These are phyloP conservation scores for Hyaloscypha variabilis DNA, from an alignment of 495 filamentous ascomycete genomes.

Conservation along the genomic window DNA sequence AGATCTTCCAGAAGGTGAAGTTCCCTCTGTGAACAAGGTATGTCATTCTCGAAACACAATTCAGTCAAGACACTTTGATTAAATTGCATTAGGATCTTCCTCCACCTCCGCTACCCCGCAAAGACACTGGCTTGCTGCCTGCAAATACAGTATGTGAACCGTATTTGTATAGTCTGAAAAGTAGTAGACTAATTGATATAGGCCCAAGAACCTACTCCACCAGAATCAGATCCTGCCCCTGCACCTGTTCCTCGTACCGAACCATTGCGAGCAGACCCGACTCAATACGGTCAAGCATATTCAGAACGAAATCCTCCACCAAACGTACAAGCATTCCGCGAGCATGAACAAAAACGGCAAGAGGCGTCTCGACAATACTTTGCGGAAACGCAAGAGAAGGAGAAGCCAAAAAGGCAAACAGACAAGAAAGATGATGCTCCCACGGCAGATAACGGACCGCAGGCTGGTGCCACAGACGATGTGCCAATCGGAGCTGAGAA, in stretches of 20 bases:
- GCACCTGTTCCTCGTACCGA: not conserved
- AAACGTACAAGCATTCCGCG: conserved; percentile 16
- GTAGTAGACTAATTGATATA: not conserved
- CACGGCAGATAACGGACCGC: conserved; percentile 1
- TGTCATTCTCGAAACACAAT: not conserved
- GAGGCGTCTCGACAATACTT: conserved; percentile 13
- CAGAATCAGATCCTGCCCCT: not conserved
- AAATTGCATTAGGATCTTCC: not conserved
- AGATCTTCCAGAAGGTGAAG: not conserved
- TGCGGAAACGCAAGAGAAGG: conserved; percentile 8
- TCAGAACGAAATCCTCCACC: conserved; percentile 18
- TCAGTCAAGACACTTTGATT: too few species aligned
- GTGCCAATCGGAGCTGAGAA: conserved; percentile 19
- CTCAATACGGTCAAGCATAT: conserved; percentile 18
- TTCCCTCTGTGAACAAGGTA: not conserved
- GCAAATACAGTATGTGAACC: not conserved
- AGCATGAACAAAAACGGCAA: conserved; percentile 8
- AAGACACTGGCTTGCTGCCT: not conserved
- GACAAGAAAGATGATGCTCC: conserved; percentile 6
- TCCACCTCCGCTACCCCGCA: not conserved
- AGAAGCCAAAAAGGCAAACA: not conserved
- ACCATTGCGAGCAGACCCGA: conserved; percentile 4
- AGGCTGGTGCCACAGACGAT: conserved; percentile 15
- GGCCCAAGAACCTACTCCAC: not conserved
- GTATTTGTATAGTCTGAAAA: not conserved